Evolutionary conservation across 805 yeast species (phyloP), one percentile per base, ranked within the genome.

Genomic region (Phaffomyces thermotolerans): DNA sequence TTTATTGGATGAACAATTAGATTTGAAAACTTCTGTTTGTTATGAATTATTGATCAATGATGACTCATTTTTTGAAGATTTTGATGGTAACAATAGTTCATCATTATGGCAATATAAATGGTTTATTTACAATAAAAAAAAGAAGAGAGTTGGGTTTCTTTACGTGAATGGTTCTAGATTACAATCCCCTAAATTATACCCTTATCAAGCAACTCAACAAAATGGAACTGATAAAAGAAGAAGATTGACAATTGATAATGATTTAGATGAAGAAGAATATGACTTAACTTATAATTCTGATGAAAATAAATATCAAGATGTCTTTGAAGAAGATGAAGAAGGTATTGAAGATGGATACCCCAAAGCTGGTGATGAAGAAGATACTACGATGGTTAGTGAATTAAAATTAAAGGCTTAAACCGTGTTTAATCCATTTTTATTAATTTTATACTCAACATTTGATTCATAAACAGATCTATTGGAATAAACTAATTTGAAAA

Each of bases 71-170:
- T 61, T 66, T 46, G 52, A 64, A 37, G 69, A 66, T 41, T 67
- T 60, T 48, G 67, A 63, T 43, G 67, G 65, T 10, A 60, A 62
- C 22, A 36, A 25, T 9, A 43, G 44, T 34, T 52, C 56, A 14
- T 54, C 54, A 17, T 55, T 68, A n/a, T 68, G 73, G 73, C 63
- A 65, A 34, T 54, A 81, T 59, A 86, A 87, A 75, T 91, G 95
- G 83, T 93, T 93, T 62, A 78, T 91, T 37, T 89, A 84, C 66
- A 93, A 89, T 67, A 91, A 88, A 65, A 84, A 86, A 57, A 78
- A 84, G 66, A 91, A 91, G 66, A 76, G 98, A 50, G 98, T 93
- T 3, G 88, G 95, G 2, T 91, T 84, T 60, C 61, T 93, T 15
- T 85, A 86, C 53, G 66, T 93, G 49, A 79, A 79, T 43, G 81